Base-by-base conservation (phyloP, 164 flowering plant genomes). In the Buxus sempervirens region DNA sequence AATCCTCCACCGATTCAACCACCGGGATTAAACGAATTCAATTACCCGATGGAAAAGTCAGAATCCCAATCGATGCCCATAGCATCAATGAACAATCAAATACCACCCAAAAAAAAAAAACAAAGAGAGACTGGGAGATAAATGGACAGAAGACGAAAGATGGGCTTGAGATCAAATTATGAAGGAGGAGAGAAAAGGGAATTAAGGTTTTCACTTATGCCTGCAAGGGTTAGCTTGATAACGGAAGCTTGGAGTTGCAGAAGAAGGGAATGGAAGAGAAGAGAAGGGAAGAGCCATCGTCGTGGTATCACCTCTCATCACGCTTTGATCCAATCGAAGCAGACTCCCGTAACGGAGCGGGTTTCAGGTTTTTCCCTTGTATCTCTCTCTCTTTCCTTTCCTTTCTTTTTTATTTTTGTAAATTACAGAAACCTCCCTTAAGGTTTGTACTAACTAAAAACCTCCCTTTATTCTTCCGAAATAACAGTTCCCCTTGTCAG, bases 321-420 rank as follows among this genome's bases (percentile, higher is more conserved):
- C 74, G 71, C 76, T 70, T 74, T 69, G 77, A 72, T 74, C 76
- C 74, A 80, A 70, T 74, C 82, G 63, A 74, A 73, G 72, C 69
- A 51, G 72, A 70, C 57, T 61, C 45, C 14, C 18, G 0, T 18
- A 21, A 54, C 22, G 60, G 62, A 57, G 22, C 59, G 51, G 59
- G 54, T 59, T 63, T 63, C 38, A 32, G 3, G 38, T 49, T 42
- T 28, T 42, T n/a, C 51, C n/a, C n/a, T n/a, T n/a, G n/a, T n/a
- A n/a, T 45, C 51, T 59, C 13, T 38, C 24, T 6, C 6, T 25
- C 59, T 54, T 22, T 24, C 15, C 16, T 16, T 53, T 53, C 25
- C 36, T 59, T 24, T 59, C 27, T 21, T 14, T 22, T 1, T 55
- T 49, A 24, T 60, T 62, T n/a, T n/a, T n/a, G n/a, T n/a, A n/a